Base-by-base conservation (phyloP, 163 green algal genomes). In the Scenedesmus sp. region DNA sequence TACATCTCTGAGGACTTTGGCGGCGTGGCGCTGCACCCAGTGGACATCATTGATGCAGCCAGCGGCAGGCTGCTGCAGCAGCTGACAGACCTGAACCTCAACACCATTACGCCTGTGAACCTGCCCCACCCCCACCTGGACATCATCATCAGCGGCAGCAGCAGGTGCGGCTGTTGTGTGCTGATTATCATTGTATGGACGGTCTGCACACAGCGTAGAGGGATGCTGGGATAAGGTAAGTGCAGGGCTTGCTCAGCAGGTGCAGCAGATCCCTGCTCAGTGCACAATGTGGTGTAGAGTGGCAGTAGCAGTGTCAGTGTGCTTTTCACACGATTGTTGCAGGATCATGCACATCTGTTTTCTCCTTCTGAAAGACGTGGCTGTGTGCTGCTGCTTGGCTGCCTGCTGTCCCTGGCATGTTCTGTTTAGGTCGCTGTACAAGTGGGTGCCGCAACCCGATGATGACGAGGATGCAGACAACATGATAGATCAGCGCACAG, bases 1-100 rank as follows among this genome's bases (percentile, higher is more conserved):
- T 99, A 99, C 94, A 99, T 99, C 70, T 96, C 86, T n/a, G 97
- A 99, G 88, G 96, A 98, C 88, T 98, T 97, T 92, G 95, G 94
- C n/a, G 98, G 98, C 12, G 74, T 96, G 56, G 97, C 97, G 73
- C 93, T 99, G 93, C 98, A 99, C 92, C 97, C 98, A 0, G 90
- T 99, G 8, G 98, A 99, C 92, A 89, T 99, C 67, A 87, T 99
- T 55, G 96, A 97, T 87, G 94, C 94, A 0, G 55, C 73, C 57
- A 96, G 94, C 3, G 97, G 97, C 10, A 13, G 74, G 0, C 90
- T 95, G 70, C 92, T 96, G 83, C 90, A 95, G 62, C 77, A 97
- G 60, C 91, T 99, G 55, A 92, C 94, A 0, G 97, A 99, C 88
- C 90, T 94, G 56, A 98, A 99, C 94, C 91, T 99, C 20, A 95